Evolutionary conservation across 192 early-diverging fungal species (phyloP).

Genomic region (Jimgerdemannia flammicorona): DNA sequence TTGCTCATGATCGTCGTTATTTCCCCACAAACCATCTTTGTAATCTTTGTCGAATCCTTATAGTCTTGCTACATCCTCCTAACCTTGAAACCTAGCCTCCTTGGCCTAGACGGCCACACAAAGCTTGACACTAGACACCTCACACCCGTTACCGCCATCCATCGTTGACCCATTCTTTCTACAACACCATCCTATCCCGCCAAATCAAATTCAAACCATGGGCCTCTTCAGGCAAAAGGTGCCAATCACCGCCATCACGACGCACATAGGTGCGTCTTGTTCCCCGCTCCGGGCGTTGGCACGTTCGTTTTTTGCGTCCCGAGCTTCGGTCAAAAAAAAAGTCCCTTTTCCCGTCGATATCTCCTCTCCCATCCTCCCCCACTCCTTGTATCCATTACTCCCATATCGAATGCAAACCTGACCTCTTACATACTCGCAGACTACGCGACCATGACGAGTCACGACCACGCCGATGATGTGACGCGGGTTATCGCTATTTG

Average conservation of each 20-base stretch:
- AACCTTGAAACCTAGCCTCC: too few relatives aligned
- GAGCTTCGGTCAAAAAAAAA: too few relatives aligned
- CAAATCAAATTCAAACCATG: neutral
- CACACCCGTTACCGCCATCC: too few relatives aligned
- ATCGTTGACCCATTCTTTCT: too few relatives aligned
- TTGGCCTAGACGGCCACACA: too few relatives aligned
- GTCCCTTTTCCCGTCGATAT: neutral
- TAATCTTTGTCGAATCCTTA: too few relatives aligned
- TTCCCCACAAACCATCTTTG: too few relatives aligned
- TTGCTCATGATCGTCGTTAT: too few relatives aligned
- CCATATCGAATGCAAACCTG: neutral
- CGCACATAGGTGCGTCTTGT: slow-evolving; percentile 20
- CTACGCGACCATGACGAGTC: slow-evolving; percentile 1
- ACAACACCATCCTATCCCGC: neutral
- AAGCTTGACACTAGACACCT: too few relatives aligned
- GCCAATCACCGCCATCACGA: slow-evolving; percentile 28
- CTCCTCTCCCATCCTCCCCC: neutral
- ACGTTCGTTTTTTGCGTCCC: neutral
- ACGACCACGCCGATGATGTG: slow-evolving; percentile 23
- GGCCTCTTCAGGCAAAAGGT: slow-evolving; percentile 16
- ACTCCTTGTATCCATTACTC: neutral
- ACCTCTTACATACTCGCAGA: neutral
- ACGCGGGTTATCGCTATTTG: slow-evolving; percentile 21
- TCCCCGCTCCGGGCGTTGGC: too few relatives aligned
- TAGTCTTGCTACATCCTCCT: too few relatives aligned